Evolutionary conservation across 495 filamentous ascomycete genomes (phyloP).

Genomic region (Aspergillus campestris): DNA sequence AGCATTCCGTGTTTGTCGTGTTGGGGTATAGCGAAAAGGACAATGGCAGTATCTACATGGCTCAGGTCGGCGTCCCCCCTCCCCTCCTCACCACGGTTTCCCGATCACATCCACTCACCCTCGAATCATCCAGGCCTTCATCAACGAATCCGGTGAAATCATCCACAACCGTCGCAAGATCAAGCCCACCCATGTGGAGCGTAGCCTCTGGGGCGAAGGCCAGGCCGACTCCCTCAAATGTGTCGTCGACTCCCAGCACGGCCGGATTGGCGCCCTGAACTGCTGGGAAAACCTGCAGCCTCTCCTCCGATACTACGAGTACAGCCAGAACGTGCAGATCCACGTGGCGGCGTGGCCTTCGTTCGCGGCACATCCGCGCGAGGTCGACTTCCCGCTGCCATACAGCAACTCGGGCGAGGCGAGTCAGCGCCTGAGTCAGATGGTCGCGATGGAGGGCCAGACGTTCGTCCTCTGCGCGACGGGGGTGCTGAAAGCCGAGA

Average conservation of each 20-base stretch:
- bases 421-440: slow-evolving; percentile 3
- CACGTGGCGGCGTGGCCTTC: slow-evolving; percentile 28
- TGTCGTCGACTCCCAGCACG: slow-evolving; percentile 17
- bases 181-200: slow-evolving; percentile 52
- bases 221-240: slow-evolving; percentile 15
- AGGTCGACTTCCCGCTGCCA: slow-evolving; percentile 13
- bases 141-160: slow-evolving; percentile 36
- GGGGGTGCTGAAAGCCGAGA: slow-evolving; percentile 8
- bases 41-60: slow-evolving; percentile 41
- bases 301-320: slow-evolving; percentile 25
- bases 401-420: slow-evolving; percentile 19
- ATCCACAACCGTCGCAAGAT: slow-evolving; percentile 44
- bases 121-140: slow-evolving; percentile 32
- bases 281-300: slow-evolving; percentile 31
- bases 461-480: slow-evolving; percentile 14
- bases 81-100: no score
- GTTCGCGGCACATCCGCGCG: slow-evolving; percentile 14
- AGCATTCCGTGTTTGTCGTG: slow-evolving; percentile 20
- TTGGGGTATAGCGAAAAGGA: slow-evolving; percentile 44
- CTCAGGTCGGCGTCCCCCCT: slow-evolving; percentile 1
- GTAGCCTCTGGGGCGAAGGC: slow-evolving; percentile 47
- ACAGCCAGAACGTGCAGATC: slow-evolving; percentile 25
- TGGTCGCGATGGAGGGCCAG: slow-evolving; percentile 18
- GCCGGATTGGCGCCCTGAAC: slow-evolving; percentile 17
- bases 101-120: no score